Conservation (phyloP, 139 green algal species). For the Volvox reticuliferus region DNA sequence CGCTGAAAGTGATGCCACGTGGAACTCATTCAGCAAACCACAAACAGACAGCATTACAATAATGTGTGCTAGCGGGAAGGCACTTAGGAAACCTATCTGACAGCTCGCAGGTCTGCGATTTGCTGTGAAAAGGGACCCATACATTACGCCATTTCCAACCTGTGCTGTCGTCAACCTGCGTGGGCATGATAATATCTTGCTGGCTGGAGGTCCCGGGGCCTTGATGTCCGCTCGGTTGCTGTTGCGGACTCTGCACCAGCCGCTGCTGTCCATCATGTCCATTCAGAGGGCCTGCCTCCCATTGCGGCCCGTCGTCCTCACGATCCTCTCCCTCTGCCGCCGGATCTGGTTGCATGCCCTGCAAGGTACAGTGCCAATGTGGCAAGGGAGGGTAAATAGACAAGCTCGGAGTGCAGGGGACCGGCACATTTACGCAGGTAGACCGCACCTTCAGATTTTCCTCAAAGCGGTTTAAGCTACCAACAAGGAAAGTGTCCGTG, state of each 20-base stretch:
- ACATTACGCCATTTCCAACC: background rate
- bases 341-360: constrained; percentile 47
- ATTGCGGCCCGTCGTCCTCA: background rate
- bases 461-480: background rate
- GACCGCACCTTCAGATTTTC: background rate
- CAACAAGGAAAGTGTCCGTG: constrained; percentile 44
- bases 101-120: too few species aligned
- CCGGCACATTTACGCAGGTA: background rate
- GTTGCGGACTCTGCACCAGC: too few species aligned
- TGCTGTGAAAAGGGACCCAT: background rate
- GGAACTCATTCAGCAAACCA: too few species aligned
- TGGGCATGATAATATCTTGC: constrained; percentile 38
- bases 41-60: too few species aligned
- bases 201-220: background rate
- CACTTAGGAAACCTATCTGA: too few species aligned
- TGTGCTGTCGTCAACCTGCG: constrained; percentile 41
- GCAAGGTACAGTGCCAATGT: background rate
- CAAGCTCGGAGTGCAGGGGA: background rate
- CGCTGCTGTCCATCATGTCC: background rate
- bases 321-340: constrained; percentile 12
- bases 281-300: background rate
- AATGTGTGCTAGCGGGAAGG: too few species aligned
- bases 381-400: background rate
- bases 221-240: background rate
- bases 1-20: too few species aligned